Base-by-base conservation (phyloP, 2,329 filamentous ascomycete species). In the Alternaria sp. region DNA sequence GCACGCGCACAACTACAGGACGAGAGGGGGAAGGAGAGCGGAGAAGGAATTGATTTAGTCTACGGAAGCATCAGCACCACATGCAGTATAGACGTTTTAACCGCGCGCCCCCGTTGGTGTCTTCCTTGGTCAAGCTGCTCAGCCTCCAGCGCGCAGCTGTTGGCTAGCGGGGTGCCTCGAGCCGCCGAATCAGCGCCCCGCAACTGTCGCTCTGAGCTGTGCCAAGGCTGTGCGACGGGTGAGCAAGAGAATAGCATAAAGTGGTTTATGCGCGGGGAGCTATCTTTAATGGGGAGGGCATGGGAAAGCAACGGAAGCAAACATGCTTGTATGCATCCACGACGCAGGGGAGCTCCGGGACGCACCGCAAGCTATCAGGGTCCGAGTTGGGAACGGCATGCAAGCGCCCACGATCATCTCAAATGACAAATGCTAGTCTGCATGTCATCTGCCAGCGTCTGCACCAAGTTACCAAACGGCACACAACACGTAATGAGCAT, bases 111-210 rank as follows among this genome's bases (percentile, higher is more conserved):
- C 57, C 60, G 42, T 59, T 47, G 51, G 38, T 49, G 51, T 51
- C 38, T 52, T 44, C 52, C 52, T 54, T 53, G 49, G 64, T 65
- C 62, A 66, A 71, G 72, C 67, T 73, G 70, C 74, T 75, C 74
- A 75, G 73, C 74, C 71, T 75, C 72, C 65, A 60, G 65, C 58
- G 56, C 51, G 59, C 60, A 72, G 70, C 65, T 70, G 70, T 65
- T 70, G 67, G 63, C 61, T 72, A 70, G 74, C 65, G 74, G 72
- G 70, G 72, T 69, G 65, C 63, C 52, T 65, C 46, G 64, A 74
- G 68, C 68, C 66, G 70, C 69, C 70, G 62, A 68, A 72, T 65
- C 64, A 70, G 57, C 62, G 60, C 60, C 67, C 64, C 61, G 63
- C 60, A 46, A 34, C 47, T n/a, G 43, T 43, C 30, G 46, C 51